Evolutionary conservation across 306 rosid genomes (phyloP), one percentile per base, ranked within the genome.

Genomic region (Boehmeria nivea): DNA sequence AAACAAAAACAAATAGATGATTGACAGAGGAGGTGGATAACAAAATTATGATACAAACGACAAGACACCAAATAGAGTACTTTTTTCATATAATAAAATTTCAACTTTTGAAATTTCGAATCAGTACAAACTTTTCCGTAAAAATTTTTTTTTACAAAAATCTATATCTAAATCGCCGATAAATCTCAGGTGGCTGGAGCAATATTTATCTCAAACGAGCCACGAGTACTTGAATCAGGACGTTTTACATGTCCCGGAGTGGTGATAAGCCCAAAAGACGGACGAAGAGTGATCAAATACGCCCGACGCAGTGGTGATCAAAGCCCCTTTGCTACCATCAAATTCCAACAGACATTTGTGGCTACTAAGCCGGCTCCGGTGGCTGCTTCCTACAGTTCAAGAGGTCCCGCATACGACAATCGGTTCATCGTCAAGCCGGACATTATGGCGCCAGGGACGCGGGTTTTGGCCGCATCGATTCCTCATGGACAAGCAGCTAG

Each of bases 361-460:
- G 79, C 73, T 8, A 51, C 36, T 23, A 65, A 58, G 61, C 68
- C 70, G 21, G 67, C 83, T 66, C 74, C 77, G 12, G 48, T 43
- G 33, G 74, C 50, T 8, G 60, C 83, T 1, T 1, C 0, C n/a
- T 73, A 69, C 65, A 40, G 56, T 44, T 58, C 74, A 53, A 73
- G 83, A 66, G 83, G 83, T 28, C 77, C 77, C 12, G 70, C 73
- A 47, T 52, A 55, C 33, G 45, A 54, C 51, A 56, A 15, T 12
- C 62, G 51, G 7, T 39, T 59, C 15, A 39, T 78, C 26, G 56
- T 73, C 27, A 48, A 61, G 17, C 66, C 57, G 10, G 57, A 61
- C 40, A 14, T 60, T 3, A 45, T 60, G 44, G 79, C 79, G 14
- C 79, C 74, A 0, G 74, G 77, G 0, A 25, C 60, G 2, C 13